A percentile compares a stretch with the other conserved stretches of the same genome.
Conservation (phyloP, 2,329 filamentous ascomycete genomes). For the Beauveria brongniartii region DNA sequence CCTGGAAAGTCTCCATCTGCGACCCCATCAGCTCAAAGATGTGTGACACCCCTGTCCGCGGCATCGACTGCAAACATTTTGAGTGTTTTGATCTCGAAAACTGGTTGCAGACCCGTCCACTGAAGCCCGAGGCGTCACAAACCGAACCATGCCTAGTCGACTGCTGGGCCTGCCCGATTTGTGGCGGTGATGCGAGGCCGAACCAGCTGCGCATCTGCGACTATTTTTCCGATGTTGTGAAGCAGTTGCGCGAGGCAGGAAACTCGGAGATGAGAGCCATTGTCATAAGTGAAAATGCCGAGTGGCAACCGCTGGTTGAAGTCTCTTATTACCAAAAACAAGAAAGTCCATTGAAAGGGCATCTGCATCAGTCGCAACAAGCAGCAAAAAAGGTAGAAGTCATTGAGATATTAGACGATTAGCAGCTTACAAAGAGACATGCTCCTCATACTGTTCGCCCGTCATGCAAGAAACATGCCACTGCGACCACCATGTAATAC, state of each 20-base stretch:
- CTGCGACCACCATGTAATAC: slow-evolving; percentile 1
- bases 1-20: not conserved
- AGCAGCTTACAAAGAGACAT: not conserved
- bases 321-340: not conserved
- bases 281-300: slow-evolving; percentile 21
- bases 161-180: slow-evolving; percentile 83
- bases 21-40: slow-evolving; percentile 4
- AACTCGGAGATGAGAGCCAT: slow-evolving; percentile 23
- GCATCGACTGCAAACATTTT: slow-evolving; percentile 6
- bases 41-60: not conserved
- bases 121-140: not conserved
- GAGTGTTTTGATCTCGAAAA: slow-evolving; percentile 31
- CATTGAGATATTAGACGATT: slow-evolving; percentile 13
- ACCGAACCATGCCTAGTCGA: slow-evolving; percentile 51
- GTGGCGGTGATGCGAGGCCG: slow-evolving; percentile 68
- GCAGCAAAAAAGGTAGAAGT: not conserved
- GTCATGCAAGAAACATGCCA: not conserved
- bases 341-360: not conserved
- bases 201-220: slow-evolving; percentile 61
- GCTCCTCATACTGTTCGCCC: not conserved
- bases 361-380: not conserved
- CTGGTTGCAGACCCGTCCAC: slow-evolving; percentile 22
- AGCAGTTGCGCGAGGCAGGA: slow-evolving; percentile 32
- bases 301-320: slow-evolving; percentile 22
- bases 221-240: slow-evolving; percentile 59